Evolutionary conservation across 345 rosid genomes (phyloP).

Genomic region (Eucalyptus caleyi): DNA sequence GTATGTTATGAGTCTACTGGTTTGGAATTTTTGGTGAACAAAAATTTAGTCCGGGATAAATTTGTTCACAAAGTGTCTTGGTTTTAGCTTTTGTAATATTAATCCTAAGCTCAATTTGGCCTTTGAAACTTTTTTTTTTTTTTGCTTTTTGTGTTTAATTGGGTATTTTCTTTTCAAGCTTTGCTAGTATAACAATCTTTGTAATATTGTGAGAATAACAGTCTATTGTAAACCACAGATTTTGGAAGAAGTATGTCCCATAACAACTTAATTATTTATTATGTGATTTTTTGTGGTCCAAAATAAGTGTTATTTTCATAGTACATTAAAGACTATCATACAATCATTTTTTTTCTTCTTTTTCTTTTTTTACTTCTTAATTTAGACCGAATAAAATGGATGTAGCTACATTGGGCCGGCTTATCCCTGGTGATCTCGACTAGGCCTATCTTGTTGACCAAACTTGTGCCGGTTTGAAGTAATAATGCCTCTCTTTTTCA

Average conservation of each 20-base stretch:
- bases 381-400: not conserved
- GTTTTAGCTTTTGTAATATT: no score
- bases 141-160: not conserved
- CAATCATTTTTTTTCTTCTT: not conserved
- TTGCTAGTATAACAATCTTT: no score
- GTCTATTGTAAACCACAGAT: fast-evolving
- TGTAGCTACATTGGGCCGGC: not conserved
- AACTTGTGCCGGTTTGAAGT: not conserved
- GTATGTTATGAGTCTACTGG: not conserved
- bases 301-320: fast-evolving
- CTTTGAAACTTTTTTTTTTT: not conserved
- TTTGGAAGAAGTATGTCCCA: fast-evolving
- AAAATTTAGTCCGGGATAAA: fast-evolving
- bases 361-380: not conserved
- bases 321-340: fast-evolving
- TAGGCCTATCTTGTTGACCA: not conserved
- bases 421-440: not conserved
- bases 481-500: not conserved
- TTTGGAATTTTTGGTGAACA: no score
- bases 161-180: not conserved
- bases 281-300: no score
- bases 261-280: no score
- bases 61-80: fast-evolving
- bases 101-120: not conserved
- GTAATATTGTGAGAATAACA: fast-evolving